Evolutionary conservation across 176 grass and related monocot species (phyloP), one percentile per base, ranked within the genome.

Genomic region (Hyparrhenia diplandra): DNA sequence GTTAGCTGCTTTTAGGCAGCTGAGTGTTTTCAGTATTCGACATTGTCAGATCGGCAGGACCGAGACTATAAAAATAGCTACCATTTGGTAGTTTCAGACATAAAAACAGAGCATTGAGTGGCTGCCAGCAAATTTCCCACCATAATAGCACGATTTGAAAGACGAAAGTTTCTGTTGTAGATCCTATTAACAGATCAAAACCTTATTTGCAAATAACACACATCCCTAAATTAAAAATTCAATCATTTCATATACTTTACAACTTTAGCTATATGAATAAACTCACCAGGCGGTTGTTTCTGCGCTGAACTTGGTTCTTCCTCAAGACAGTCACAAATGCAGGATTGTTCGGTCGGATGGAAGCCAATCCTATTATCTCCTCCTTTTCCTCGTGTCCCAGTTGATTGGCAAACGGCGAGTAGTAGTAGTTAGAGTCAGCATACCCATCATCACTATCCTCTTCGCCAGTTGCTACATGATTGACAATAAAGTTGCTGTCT

Each of bases 251-350:
- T 28, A n/a, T n/a, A n/a, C n/a, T n/a, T n/a, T n/a, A n/a, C n/a
- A n/a, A n/a, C n/a, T n/a, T n/a, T n/a, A n/a, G n/a, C n/a, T n/a
- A n/a, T n/a, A n/a, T n/a, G n/a, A n/a, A n/a, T n/a, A 54, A 18
- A 84, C 87, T 80, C 31, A 85, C 87, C 87, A 89, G 61, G 31
- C 28, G 5, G 41, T 77, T 77, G 41, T 68, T 32, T 1, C 0
- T 75, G 69, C 6, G 40, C 12, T 29, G 69, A 40, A 78, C 10
- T 21, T 86, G 84, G 0, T 9, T 28, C 9, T 5, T 74, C 28
- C 20, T n/a, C 6, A 89, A 32, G 77, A 92, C 45, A 37, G 32
- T 64, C 31, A 89, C 6, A 77, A 89, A 89, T 41, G 65, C 75
- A 25, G 90, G 76, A 77, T 92, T 92, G 52, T 62, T 60, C 2